Evolutionary conservation across 352 stramenopile species (phyloP), one percentile per base, ranked within the genome.

Genomic region (Phytophthora aleatoria): DNA sequence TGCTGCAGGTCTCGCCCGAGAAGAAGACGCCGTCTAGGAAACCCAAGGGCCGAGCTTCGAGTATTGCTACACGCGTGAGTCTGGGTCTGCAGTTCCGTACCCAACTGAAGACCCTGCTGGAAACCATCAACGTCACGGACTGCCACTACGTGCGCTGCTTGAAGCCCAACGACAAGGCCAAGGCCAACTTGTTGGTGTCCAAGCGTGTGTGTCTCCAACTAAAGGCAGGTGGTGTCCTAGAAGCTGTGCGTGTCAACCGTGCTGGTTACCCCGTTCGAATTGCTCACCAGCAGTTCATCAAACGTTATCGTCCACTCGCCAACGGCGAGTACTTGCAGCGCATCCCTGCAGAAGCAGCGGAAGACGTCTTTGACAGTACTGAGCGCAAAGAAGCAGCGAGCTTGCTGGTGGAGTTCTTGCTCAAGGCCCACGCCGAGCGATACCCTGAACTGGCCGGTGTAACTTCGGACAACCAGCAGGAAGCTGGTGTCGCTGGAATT

Each of bases 111-210:
- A 76, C 87, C 9, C 76, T 99, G 44, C 88, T 99, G 12, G 86
- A 93, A 33, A 98, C 97, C 20, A 89, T 99, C 36, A 91, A 97
- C 62, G 81, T 85, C 12, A 99, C 96, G 0, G 86, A 92, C 59
- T 98, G 96, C 28, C 96, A 99, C 67, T 99, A 99, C 74, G 95
- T 99, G 26, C 88, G 97, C n/a, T 99, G 97, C 75, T 88, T 99
- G 41, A 99, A 99, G 78, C 97, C 98, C 0, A 99, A 99, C 71
- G 97, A 99, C 74, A 81, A 93, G 12, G 94, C 98, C 10, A 93
- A 97, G 48, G 61, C 85, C 1, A 79, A 74, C 20, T 52, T 76
- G 31, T 88, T 99, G 64, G 87, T 91, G 30, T 59, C 96, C 12
- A 95, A 98, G 65, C 84, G 96, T 36, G 82, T 98, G 10, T 98